Conservation (phyloP, 2,329 filamentous ascomycete species). For the Didymella arachidicola region DNA sequence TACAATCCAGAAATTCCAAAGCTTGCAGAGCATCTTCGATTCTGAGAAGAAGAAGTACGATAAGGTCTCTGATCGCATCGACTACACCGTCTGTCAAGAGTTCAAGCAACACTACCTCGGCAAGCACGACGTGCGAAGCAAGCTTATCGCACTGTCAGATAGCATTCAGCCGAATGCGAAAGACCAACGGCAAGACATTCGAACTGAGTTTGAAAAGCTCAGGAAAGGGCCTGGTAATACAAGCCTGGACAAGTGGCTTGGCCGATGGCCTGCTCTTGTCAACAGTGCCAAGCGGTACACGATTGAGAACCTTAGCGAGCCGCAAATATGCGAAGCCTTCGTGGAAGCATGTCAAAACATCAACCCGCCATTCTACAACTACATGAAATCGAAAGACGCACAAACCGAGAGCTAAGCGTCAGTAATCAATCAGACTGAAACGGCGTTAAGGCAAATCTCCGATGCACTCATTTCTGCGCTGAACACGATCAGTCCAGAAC, state of each 20-base stretch:
- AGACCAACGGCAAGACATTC: background rate
- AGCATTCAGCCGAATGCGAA: background rate
- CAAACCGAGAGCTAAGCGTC: background rate
- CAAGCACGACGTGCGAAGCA: background rate
- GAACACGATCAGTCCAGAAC: background rate
- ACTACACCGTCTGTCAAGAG: no score
- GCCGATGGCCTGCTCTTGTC: background rate
- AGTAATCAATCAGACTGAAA: background rate
- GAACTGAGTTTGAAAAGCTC: background rate
- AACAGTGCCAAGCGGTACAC: background rate
- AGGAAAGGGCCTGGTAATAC: constrained; percentile 1
- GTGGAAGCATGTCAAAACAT: background rate
- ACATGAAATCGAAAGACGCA: background rate
- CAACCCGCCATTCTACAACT: background rate
- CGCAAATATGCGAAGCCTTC: background rate
- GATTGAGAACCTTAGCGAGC: background rate
- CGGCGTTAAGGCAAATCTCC: background rate
- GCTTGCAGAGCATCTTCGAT: constrained; percentile 13
- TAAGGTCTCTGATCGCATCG: no score
- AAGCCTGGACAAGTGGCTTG: background rate
- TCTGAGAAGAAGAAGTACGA: no score
- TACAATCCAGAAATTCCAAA: constrained; percentile 20
- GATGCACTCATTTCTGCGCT: background rate
- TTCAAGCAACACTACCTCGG: constrained; percentile 2
- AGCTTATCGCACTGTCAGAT: background rate